Conservation (phyloP, 495 filamentous ascomycete species). For the Pyrenopolyporus hunteri region DNA sequence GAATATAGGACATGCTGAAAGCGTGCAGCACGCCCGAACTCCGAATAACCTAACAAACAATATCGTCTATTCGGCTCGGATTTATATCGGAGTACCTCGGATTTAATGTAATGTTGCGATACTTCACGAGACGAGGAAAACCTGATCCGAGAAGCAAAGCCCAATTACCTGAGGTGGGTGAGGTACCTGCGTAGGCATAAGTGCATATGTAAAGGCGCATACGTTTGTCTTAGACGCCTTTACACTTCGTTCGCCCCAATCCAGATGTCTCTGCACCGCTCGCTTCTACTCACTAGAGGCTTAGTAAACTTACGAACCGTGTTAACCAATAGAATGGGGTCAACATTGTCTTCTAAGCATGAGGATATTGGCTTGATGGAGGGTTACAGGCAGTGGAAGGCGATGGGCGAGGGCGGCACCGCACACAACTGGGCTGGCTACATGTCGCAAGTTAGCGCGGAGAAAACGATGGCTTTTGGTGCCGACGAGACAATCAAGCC, state of each 20-base stretch:
- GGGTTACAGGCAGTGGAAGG: slow-evolving; percentile 24
- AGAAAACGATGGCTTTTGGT: slow-evolving; percentile 19
- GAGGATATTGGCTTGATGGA: slow-evolving; percentile 8
- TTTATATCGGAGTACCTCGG: slow-evolving; percentile 20
- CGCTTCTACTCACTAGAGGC: slow-evolving; percentile 2
- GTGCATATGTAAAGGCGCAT: neutral
- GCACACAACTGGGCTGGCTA: slow-evolving; percentile 12
- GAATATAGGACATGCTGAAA: no score
- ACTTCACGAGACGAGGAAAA: no score
- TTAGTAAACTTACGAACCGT: slow-evolving; percentile 3
- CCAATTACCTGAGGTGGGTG: neutral
- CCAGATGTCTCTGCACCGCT: slow-evolving; percentile 5
- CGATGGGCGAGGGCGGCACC: slow-evolving; percentile 27
- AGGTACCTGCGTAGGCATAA: slow-evolving; percentile 1
- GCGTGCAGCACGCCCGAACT: no score
- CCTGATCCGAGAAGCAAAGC: no score
- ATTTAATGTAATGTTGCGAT: slow-evolving; percentile 22
- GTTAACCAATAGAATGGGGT: neutral
- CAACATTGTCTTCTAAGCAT: slow-evolving; percentile 8
- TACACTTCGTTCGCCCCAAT: neutral
- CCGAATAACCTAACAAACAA: no score
- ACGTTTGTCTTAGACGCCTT: neutral
- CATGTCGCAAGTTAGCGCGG: slow-evolving; percentile 14
- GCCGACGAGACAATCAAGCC: slow-evolving; percentile 27
- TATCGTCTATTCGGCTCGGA: neutral